Base-by-base conservation (phyloP, 805 yeast species). In the Sungouiella blattae region DNA sequence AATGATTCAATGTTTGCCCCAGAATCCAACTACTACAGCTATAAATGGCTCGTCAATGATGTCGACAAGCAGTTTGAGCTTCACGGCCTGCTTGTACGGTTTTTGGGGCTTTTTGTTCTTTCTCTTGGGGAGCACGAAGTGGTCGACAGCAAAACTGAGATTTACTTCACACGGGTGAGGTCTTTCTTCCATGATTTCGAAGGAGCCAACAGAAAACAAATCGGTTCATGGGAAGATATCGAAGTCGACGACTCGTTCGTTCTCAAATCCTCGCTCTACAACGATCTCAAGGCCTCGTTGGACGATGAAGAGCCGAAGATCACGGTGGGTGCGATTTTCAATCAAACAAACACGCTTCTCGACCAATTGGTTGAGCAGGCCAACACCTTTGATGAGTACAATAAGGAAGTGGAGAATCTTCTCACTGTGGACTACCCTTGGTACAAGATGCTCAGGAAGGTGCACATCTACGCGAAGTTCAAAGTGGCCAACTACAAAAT, bases 401-500 rank as follows among this genome's bases (percentile, higher is more conserved):
- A 72, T 13, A 49, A 50, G 3, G 53, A 64, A 2, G 64, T 86
- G 18, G 78, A 77, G 43, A 58, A 61, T 2, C 67, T 72, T 22
- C 74, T 80, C 36, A 58, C 69, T 1, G 62, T 70, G 28, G 97
- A 87, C 47, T 83, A 75, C 48, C 88, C 96, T 1, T 83, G 95
- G 88, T 87, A 81, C 63, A 67, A 72, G 43, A 61, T 72, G 34
- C 71, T 67, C 44, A 73, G 68, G 44, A 87, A 87, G 56, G 51
- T 85, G 24, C 69, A 63, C 33, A 65, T 79, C 4, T 80, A 78
- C 33, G 71, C 82, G 11, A 71, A 73, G 36, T 64, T 82, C 37
- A 74, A 80, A 37, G 54, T 74, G 18, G 60, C 75, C 5, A 80
- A 81, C 44, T 61, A 64, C 35, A 76, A 73, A 47, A 51, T 79